A percentile compares a stretch with the other conserved stretches of the same genome.
Conservation (phyloP, 495 filamentous ascomycete species). For the Bacidia rubella region DNA sequence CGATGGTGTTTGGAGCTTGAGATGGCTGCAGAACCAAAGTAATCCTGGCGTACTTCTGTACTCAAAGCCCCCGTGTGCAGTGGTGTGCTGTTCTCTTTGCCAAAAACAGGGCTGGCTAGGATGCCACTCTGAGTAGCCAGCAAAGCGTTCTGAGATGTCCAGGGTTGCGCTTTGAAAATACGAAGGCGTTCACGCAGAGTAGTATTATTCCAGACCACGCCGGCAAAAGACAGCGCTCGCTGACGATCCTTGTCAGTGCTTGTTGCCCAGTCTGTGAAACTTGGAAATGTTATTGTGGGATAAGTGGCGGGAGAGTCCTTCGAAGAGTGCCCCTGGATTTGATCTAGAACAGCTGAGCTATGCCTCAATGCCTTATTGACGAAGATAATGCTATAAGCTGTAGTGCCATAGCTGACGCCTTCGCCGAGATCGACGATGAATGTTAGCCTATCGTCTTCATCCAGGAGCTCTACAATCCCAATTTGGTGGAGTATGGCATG, state of each 20-base stretch:
- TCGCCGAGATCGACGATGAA: constrained; percentile 53
- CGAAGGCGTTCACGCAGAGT: not conserved
- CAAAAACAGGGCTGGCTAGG: too few species aligned
- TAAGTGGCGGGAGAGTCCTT: constrained; percentile 22
- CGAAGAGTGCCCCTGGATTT: constrained; percentile 32
- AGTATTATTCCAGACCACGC: not conserved
- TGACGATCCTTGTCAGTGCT: constrained; percentile 33
- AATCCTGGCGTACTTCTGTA: too few species aligned
- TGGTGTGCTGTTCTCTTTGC: too few species aligned
- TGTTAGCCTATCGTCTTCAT: constrained; percentile 52
- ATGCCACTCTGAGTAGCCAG: too few species aligned
- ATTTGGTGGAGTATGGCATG: constrained; percentile 35
- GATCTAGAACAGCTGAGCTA: constrained; percentile 31
- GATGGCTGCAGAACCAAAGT: too few species aligned
- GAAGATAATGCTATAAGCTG: constrained; percentile 41
- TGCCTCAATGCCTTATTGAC: constrained; percentile 44
- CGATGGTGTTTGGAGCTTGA: too few species aligned
- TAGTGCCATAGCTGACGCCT: constrained; percentile 34
- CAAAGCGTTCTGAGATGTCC: too few species aligned
- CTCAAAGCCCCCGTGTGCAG: too few species aligned
- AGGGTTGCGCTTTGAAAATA: not conserved
- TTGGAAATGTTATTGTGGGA: constrained; percentile 29
- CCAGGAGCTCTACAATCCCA: constrained; percentile 49
- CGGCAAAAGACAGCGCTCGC: not conserved
- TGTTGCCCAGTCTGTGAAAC: constrained; percentile 52